Evolutionary conservation across 2,329 filamentous ascomycete species (phyloP).

Genomic region (Clonostachys solani): DNA sequence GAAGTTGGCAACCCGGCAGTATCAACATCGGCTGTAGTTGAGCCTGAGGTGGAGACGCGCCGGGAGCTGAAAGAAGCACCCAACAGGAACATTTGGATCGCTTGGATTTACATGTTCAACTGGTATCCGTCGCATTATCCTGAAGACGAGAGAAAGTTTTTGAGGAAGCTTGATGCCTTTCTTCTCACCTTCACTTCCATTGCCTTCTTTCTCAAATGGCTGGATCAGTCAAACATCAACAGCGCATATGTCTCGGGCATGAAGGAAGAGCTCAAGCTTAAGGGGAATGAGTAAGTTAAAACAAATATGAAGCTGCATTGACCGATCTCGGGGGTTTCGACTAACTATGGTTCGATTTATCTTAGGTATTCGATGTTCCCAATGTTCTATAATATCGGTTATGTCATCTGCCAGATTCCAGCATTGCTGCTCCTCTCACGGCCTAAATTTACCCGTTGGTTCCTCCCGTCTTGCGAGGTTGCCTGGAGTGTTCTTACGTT

Average conservation of each 20-base stretch:
- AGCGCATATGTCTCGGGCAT: constrained; percentile 53
- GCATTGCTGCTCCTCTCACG: constrained; percentile 43
- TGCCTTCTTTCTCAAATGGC: constrained; percentile 39
- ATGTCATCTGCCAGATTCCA: constrained; percentile 44
- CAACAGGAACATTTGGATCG: constrained; percentile 10
- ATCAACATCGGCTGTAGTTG: too few relatives aligned
- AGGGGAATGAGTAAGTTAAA: constrained; percentile 40
- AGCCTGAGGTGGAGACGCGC: background rate
- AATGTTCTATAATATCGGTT: constrained; percentile 38
- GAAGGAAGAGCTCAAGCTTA: constrained; percentile 44
- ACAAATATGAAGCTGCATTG: too few relatives aligned
- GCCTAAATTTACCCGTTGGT: constrained; percentile 39
- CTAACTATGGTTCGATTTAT: too few relatives aligned
- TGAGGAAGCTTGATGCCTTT: constrained; percentile 18
- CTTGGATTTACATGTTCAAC: constrained; percentile 19
- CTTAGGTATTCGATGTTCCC: constrained; percentile 39
- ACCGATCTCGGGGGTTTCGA: too few relatives aligned
- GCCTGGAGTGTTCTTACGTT: constrained; percentile 55
- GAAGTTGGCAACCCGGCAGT: too few relatives aligned
- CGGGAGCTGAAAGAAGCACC: constrained; percentile 4
- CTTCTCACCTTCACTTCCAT: constrained; percentile 29
- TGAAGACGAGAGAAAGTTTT: constrained; percentile 15
- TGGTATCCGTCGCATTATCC: constrained; percentile 25
- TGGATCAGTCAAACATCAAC: constrained; percentile 39
- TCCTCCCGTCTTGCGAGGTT: constrained; percentile 46